These are phyloP conservation scores for Chenopodium formosanum DNA, from an alignment of 148 eudicot species.

Conservation along the genomic window DNA sequence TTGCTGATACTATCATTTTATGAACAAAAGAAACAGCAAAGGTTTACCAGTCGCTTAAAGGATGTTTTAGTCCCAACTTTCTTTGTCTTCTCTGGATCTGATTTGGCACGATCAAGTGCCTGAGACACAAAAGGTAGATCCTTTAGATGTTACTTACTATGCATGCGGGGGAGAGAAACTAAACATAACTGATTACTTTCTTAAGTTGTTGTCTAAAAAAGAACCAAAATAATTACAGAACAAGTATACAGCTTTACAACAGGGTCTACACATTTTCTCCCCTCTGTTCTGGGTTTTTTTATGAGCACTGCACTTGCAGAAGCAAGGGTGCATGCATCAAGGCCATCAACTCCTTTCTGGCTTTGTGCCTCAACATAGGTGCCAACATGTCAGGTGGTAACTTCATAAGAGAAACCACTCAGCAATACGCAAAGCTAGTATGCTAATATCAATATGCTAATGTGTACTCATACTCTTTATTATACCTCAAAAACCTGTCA, in stretches of 20 bases:
- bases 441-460: background rate
- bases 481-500: background rate
- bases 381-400: background rate
- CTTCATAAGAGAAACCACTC: background rate
- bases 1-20: background rate
- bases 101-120: slow-evolving; percentile 92
- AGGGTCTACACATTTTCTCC: background rate
- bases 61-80: slow-evolving; percentile 58
- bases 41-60: slow-evolving; percentile 77
- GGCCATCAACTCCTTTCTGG: background rate
- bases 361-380: background rate
- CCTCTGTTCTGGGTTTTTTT: background rate
- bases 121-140: slow-evolving; percentile 23
- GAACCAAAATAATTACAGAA: background rate
- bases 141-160: background rate
- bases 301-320: background rate
- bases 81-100: slow-evolving; percentile 54
- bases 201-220: background rate
- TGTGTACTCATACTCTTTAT: background rate
- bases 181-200: background rate
- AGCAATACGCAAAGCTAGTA: background rate
- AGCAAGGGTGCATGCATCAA: background rate
- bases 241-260: background rate
- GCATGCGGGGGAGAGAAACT: background rate
- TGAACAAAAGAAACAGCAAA: background rate